Conservation (phyloP, 169 alveolate genomes). For the Plasmodium gallinaceum region DNA sequence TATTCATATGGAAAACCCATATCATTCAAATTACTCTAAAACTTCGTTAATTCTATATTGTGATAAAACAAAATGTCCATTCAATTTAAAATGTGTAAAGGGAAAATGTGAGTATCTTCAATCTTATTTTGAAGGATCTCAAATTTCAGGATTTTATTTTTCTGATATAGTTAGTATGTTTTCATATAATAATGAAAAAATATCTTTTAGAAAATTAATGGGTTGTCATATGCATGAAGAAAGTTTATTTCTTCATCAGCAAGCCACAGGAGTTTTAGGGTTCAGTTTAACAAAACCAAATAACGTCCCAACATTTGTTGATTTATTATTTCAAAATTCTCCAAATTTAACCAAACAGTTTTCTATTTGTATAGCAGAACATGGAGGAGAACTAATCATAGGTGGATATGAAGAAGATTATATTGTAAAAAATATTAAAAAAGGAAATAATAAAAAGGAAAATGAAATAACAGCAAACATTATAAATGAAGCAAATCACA, state of each 20-base stretch:
- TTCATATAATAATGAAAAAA: constrained; percentile 30
- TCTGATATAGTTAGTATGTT: constrained; percentile 71
- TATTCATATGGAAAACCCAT: constrained; percentile 75
- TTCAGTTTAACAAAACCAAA: constrained; percentile 75
- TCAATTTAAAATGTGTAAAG: constrained; percentile 41
- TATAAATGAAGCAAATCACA: neutral
- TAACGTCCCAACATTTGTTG: constrained; percentile 66
- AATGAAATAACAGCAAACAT: neutral
- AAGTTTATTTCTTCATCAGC: constrained; percentile 78
- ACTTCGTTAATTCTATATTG: constrained; percentile 78
- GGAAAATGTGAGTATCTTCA: constrained; percentile 78
- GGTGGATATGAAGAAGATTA: constrained; percentile 79
- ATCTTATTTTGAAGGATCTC: constrained; percentile 82
- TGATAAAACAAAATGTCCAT: constrained; percentile 54
- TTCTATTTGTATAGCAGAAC: constrained; percentile 80
- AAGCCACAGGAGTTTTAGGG: constrained; percentile 85
- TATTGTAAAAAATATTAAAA: neutral
- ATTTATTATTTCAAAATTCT: constrained; percentile 26
- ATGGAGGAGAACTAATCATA: constrained; percentile 80
- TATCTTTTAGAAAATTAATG: constrained; percentile 43
- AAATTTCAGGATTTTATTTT: constrained; percentile 78
- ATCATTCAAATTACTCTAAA: constrained; percentile 69
- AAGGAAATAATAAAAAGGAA: neutral
- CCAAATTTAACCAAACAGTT: constrained; percentile 38
- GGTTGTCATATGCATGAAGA: constrained; percentile 81